Percentiles rank a stretch among this genome's conserved stretches.
These are phyloP conservation scores for Withania somnifera DNA, from an alignment of 305 asterid species.

Conservation along the genomic window DNA sequence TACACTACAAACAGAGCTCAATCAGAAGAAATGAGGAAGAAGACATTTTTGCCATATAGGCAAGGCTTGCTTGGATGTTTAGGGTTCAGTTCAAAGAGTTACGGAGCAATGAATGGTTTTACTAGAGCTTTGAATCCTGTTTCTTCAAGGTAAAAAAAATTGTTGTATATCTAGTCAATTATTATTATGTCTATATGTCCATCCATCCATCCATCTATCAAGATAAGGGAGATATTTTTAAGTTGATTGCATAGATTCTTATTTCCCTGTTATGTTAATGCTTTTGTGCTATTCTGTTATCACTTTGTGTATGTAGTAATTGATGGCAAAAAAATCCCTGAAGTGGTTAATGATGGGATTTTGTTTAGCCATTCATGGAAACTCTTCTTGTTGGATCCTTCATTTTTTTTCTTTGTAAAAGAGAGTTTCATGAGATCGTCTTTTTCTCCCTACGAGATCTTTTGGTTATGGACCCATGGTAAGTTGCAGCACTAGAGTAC, in stretches of 20 bases:
- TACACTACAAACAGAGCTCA: slow-evolving; percentile 75
- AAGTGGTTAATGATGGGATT: not conserved
- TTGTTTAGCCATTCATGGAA: not conserved
- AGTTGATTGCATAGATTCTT: slow-evolving; percentile 1
- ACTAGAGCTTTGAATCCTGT: slow-evolving; percentile 48
- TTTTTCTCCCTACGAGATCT: not conserved
- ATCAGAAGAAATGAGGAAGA: slow-evolving; percentile 89
- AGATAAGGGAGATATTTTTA: not conserved
- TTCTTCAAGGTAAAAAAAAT: slow-evolving; percentile 33
- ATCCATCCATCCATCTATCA: not conserved
- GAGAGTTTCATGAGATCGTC: not conserved
- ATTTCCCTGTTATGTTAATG: not conserved
- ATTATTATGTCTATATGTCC: not conserved
- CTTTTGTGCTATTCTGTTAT: not conserved
- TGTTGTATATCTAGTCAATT: not conserved
- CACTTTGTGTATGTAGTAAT: not conserved
- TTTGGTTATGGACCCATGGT: not conserved
- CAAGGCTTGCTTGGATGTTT: slow-evolving; percentile 81
- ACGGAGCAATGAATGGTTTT: slow-evolving; percentile 49
- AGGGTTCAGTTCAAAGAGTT: slow-evolving; percentile 59
- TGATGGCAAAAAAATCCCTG: not conserved
- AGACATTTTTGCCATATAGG: slow-evolving; percentile 72
- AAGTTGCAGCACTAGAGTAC: not conserved
- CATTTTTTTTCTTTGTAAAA: not conserved
- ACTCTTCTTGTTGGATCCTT: not conserved